Base-by-base conservation (phyloP, 106 monocot species). In the Platanthera guangdongensis region DNA sequence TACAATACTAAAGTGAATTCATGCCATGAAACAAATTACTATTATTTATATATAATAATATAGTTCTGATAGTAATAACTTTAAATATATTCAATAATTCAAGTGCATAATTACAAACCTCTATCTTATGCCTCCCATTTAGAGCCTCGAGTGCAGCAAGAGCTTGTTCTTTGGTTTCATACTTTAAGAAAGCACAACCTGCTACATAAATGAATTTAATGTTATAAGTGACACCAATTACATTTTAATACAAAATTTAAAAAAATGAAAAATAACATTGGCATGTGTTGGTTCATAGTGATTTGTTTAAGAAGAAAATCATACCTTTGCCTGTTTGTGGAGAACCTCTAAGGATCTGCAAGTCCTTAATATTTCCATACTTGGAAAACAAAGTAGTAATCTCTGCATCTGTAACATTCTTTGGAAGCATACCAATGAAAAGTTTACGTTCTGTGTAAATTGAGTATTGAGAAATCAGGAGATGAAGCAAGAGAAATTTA, bases 391-490 rank as follows among this genome's bases (percentile, higher is more conserved):
- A 79, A 72, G 75, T 64, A 70, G 84, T 81, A 75, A 96, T 79
- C 82, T 96, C 96, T 65, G 78, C 81, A 28, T 93, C 93, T 67
- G 89, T 81, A 4, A 91, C 87, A 75, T 93, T 96, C 81, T 96
- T 96, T 54, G 96, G 96, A 81, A 96, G 93, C 96, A 96, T 96
- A 50, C 96, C 96, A 82, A 96, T 62, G 74, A 96, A 96, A 80
- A 96, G 88, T 59, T 96, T 96, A 81, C 93, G 91, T 75, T 96
- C 96, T 93, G 85, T 9, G 81, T 60, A 73, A 22, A 64, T 53
- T n/a, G 9, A 75, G 22, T 14, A 68, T 73, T 9, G 46, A 4
- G 65, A 53, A 80, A 50, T 68, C 49, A 79, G 48, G 70, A 71
- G 16, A 71, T 48, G n/a, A 71, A 71, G 45, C 70, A 48, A 4